Base-by-base conservation (phyloP, 805 yeast species). In the Danielozyma ontarioensis region DNA sequence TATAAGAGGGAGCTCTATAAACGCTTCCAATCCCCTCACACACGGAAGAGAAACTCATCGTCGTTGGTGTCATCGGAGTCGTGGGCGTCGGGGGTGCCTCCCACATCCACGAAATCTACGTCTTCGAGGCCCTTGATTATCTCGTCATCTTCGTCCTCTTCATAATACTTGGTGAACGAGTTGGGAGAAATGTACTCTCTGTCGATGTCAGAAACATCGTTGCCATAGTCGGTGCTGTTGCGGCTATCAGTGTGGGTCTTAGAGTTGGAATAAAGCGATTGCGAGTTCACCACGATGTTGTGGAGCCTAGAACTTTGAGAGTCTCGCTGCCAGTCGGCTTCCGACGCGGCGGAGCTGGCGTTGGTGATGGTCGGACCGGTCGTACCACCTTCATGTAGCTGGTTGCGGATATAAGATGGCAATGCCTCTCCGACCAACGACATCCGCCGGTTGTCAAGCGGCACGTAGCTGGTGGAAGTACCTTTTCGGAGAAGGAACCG, bases 181-280 rank as follows among this genome's bases (percentile, higher is more conserved):
- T 51, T 51, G 10, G 72, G 70, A 68, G 60, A 68, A 15, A 64
- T 53, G 38, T 65, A 64, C 37, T 64, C 68, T 32, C 48, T 55
- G 29, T 61, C 64, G 13, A 6, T 6, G 22, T 49, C 53, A 5
- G 46, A 60, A 3, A 44, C 55, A 12, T 28, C 33, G 13, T 44
- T 50, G 4, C 45, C 49, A 13, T 33, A 42, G 17, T 45, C 53
- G 22, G 21, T 21, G 17, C 26, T 5, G 19, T 13, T 13, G 8
- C 13, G 12, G 26, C 31, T 12, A 29, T 41, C 33, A 5, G 33
- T 36, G 10, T 32, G 33, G 30, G 25, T 28, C 36, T 42, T 51
- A 4, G 47, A 32, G 31, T 49, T 51, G n/a, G 57, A 49, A 34
- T 62, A 61, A 17, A 63, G 43, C 0, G 64, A 59, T 27, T 59